These are phyloP conservation scores for Stagonosporopsis tanaceti DNA, from an alignment of 2,329 filamentous ascomycete species.

Conservation along the genomic window DNA sequence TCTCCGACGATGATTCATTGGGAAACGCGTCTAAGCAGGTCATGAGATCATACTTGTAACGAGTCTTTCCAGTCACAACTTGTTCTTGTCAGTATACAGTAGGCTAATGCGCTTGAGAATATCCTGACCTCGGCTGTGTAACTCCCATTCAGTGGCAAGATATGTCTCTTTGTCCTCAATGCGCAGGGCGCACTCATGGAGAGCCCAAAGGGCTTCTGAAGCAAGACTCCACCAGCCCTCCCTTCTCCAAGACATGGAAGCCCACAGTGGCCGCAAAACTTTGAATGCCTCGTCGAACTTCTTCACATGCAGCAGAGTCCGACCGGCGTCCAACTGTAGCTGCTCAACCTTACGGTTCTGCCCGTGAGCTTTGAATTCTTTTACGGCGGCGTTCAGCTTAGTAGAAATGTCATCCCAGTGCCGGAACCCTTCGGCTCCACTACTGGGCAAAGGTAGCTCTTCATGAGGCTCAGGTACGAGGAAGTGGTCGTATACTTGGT, in stretches of 20 bases:
- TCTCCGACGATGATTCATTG: slow-evolving; percentile 45
- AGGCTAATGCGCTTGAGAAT: background rate
- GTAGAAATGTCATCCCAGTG: slow-evolving; percentile 60
- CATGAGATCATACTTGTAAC: slow-evolving; percentile 57
- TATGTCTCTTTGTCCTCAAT: slow-evolving; percentile 58
- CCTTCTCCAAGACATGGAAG: slow-evolving; percentile 64
- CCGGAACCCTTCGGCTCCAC: slow-evolving; percentile 54
- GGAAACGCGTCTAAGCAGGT: slow-evolving; percentile 53
- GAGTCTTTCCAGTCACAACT: slow-evolving; percentile 45
- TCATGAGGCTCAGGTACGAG: slow-evolving; percentile 66
- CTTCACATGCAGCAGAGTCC: slow-evolving; percentile 60
- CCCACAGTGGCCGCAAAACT: slow-evolving; percentile 63
- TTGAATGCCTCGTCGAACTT: slow-evolving; percentile 61
- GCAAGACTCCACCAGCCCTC: slow-evolving; percentile 68
- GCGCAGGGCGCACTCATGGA: slow-evolving; percentile 62
- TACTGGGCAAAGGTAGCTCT: slow-evolving; percentile 58
- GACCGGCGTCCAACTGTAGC: slow-evolving; percentile 63
- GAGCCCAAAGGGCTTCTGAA: slow-evolving; percentile 60
- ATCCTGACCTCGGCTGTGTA: slow-evolving; percentile 50
- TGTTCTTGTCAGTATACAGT: slow-evolving; percentile 19
- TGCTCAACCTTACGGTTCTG: slow-evolving; percentile 65
- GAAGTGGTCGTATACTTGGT: slow-evolving; percentile 66
- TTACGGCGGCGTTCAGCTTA: slow-evolving; percentile 57
- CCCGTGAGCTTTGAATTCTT: slow-evolving; percentile 60
- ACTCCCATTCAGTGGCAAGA: slow-evolving; percentile 65